Base-by-base conservation (phyloP, 768 basidiomycete genomes). In the Paxillus rubicundulus region DNA sequence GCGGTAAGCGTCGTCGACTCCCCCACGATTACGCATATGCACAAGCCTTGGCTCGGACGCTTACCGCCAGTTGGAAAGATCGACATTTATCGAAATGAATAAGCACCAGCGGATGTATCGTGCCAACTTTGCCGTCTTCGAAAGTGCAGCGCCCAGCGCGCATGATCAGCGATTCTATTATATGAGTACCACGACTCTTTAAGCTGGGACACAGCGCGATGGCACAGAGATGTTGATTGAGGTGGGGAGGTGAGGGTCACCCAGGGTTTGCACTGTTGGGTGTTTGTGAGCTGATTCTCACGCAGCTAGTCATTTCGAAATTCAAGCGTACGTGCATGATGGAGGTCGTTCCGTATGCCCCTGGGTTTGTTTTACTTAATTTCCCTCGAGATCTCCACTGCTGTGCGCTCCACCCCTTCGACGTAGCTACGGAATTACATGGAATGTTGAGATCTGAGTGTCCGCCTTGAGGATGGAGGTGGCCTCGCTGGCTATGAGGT, bases 381-480 rank as follows among this genome's bases (percentile, higher is more conserved):
- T 30, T 30, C 30, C 30, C 30, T 30, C 6, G n/a, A 12, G 36
- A 5, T 37, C 20, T 27, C 16, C 4, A n/a, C 30, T 24, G 34
- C 8, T 3, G 4, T 16, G 18, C 3, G 39, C 24, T 24, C 48
- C 61, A 79, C 14, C 82, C 80, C 64, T 61, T 68, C 16, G 70
- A 77, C 16, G 81, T 82, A 69, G 74, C 78, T 14, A 70, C 70
- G 48, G 71, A 80, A 2, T 63, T 83, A 12, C 75, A 78, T 58
- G 62, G 68, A 8, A 80, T 82, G 9, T 61, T 82, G 40, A 24
- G 12, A 38, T 78, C 81, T 59, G 65, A 72, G 28, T 30, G 10
- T 10, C 1, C 72, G 75, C 12, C 66, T 83, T 6, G 27, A n/a
- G 24, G 61, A 69, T 28, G 65, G 73, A 32, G 79, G 80, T 7